Percentiles rank a stretch among this genome's conserved stretches.
These are phyloP conservation scores for Chlorella sp. DNA, from an alignment of 139 green algal genomes.

Conservation along the genomic window DNA sequence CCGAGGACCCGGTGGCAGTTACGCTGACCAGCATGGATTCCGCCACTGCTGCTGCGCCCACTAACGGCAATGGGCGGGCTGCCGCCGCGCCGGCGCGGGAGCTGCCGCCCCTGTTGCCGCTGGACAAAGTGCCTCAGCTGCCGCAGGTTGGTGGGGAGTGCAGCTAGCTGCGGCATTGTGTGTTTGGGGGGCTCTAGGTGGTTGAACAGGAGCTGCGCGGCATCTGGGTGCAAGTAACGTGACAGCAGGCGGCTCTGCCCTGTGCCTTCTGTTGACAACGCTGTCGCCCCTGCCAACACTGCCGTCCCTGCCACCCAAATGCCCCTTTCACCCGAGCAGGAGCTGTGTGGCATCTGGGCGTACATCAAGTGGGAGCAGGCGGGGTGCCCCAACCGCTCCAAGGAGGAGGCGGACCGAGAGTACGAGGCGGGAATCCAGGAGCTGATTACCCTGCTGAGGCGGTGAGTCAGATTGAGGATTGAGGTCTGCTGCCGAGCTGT, in stretches of 20 bases:
- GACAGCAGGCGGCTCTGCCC: too few relatives aligned
- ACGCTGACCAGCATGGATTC: background rate
- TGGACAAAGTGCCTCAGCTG: slow-evolving; percentile 62
- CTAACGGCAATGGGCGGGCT: background rate
- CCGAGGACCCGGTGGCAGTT: background rate
- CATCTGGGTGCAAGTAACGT: too few relatives aligned
- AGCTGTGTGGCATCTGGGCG: slow-evolving; percentile 94
- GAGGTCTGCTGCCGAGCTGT: too few relatives aligned
- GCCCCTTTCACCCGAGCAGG: slow-evolving; percentile 9
- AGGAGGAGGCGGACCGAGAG: slow-evolving; percentile 69
- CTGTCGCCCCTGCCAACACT: too few relatives aligned
- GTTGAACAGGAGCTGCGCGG: slow-evolving; percentile 49
- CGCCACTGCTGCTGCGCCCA: background rate
- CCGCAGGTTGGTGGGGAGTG: slow-evolving; percentile 56
- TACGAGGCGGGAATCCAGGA: slow-evolving; percentile 73
- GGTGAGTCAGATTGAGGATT: slow-evolving; percentile 4
- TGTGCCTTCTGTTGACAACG: too few relatives aligned
- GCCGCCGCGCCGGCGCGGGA: background rate
- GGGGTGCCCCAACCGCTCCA: slow-evolving; percentile 73
- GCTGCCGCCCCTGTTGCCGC: slow-evolving; percentile 29
- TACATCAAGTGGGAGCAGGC: slow-evolving; percentile 94
- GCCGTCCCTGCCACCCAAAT: too few relatives aligned
- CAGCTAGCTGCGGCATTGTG: too few relatives aligned
- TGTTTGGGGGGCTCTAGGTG: background rate
- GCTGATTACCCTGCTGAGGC: slow-evolving; percentile 71